Conservation (phyloP, 2,329 filamentous ascomycete genomes). For the Sporothrix euskadiensis region DNA sequence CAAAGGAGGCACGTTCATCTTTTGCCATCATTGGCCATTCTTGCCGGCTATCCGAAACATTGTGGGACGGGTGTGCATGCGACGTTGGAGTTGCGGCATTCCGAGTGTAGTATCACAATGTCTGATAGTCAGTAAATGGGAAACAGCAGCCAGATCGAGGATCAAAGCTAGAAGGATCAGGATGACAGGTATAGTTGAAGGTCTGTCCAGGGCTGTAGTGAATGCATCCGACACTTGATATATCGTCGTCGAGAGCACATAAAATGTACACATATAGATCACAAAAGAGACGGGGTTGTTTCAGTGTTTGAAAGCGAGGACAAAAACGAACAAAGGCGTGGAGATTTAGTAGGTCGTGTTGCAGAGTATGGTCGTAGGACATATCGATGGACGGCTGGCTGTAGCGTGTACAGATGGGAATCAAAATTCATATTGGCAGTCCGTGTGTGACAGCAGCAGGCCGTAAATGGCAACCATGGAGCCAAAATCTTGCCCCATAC, state of each 20-base stretch:
- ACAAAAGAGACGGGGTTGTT: neutral
- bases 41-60: slow-evolving; percentile 9
- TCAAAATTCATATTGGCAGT: too few relatives aligned
- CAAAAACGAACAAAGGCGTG: neutral
- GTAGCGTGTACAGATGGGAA: neutral
- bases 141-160: neutral
- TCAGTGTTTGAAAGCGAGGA: neutral
- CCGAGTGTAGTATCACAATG: neutral
- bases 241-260: neutral
- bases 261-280: neutral
- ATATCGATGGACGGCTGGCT: neutral
- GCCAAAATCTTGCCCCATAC: neutral
- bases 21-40: neutral
- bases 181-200: neutral
- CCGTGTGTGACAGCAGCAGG: neutral
- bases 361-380: slow-evolving; percentile 11
- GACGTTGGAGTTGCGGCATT: neutral
- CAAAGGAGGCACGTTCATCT: neutral
- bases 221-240: neutral
- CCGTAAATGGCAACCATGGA: neutral
- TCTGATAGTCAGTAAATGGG: neutral
- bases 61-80: neutral
- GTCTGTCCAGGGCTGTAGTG: neutral
- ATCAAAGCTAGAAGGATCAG: neutral
- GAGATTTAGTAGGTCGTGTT: neutral